Base-by-base conservation (phyloP, 495 filamentous ascomycete species). In the Amphirosellinia nigrospora region DNA sequence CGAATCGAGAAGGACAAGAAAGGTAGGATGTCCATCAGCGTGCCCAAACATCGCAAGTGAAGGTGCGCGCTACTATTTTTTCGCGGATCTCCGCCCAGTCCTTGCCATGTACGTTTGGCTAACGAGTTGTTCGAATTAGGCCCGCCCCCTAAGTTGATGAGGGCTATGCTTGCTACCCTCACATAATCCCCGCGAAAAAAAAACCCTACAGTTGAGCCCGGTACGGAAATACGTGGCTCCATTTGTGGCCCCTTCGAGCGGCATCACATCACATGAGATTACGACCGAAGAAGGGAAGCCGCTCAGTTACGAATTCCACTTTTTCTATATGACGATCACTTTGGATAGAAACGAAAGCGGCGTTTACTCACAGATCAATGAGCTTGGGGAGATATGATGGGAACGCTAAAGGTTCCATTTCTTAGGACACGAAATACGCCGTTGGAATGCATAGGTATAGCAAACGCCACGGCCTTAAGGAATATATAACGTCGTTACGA, bases 1-100 rank as follows among this genome's bases (percentile, higher is more conserved):
- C 86, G 93, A 73, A 83, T 96, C 71, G 90, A 91, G 81, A 91
- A 89, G 84, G 92, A 97, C 77, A 89, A 89, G 81, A 93, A 87
- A 91, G 92, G 94, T 96, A 94, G 86, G 90, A 84, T 92, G 85
- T 87, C 84, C 81, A 86, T 91, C 80, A 84, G 82, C 80, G 79
- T 88, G 81, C 86, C 88, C 79, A 86, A 82, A 79, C 77, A 84
- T 82, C 80, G 75, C 78, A 74, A 80, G 75, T 78, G 79, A 84
- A 79, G 76, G 78, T 79, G 80, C 70, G 79, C 76, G 53, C 52
- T 28, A 66, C 36, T 61, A 30, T 43, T 28, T 28, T 50, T 70
- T 28, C 15, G 28, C 36, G 60, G 6, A 46, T 55, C 46, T 38
- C 60, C 55, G 66, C 36, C 38, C 21, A 63, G 26, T 63, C 43